phyloP scores from a whole-genome alignment of 164 flowering plant species.

The Macadamia tetraphylla region DNA sequence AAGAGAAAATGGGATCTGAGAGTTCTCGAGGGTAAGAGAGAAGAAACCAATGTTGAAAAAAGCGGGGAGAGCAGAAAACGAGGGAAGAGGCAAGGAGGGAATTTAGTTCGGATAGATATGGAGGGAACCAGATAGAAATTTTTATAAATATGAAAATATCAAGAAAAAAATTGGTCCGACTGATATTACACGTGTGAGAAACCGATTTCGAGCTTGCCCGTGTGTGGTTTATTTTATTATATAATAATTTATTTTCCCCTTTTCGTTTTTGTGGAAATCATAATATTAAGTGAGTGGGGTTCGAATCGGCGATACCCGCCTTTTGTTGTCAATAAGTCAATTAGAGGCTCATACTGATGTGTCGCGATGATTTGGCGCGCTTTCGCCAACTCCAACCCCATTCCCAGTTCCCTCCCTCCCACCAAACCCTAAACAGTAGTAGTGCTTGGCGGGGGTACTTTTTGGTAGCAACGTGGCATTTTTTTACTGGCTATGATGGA shows the following conservation, averaged over 20 bases:
- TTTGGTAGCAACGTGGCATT: neutral
- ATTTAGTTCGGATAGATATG: constrained; percentile 78
- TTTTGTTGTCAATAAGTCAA: constrained; percentile 4
- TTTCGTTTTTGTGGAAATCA: no score
- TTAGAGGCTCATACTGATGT: no score
- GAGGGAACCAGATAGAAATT: constrained; percentile 62
- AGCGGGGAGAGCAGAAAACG: constrained; percentile 45
- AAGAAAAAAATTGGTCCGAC: neutral
- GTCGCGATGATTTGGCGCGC: constrained; percentile 17
- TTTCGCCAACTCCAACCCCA: neutral
- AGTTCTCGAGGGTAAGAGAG: constrained; percentile 16
- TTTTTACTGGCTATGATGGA: neutral
- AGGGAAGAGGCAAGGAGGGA: constrained; percentile 88
- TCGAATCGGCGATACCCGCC: constrained; percentile 23
- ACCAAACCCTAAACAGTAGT: constrained; percentile 7
- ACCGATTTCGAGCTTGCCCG: no score
- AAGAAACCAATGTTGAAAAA: constrained; percentile 14
- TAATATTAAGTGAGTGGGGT: neutral
- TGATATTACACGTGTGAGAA: no score
- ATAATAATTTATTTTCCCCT: no score
- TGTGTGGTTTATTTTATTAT: no score
- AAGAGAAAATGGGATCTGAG: constrained; percentile 14
- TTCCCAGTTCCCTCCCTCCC: no score
- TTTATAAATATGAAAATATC: neutral
- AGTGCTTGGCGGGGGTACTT: neutral